Percentiles rank a stretch among this genome's conserved stretches.
Evolutionary conservation across 2,329 filamentous ascomycete genomes (phyloP).

Genomic region (Lithohypha guttulata): DNA sequence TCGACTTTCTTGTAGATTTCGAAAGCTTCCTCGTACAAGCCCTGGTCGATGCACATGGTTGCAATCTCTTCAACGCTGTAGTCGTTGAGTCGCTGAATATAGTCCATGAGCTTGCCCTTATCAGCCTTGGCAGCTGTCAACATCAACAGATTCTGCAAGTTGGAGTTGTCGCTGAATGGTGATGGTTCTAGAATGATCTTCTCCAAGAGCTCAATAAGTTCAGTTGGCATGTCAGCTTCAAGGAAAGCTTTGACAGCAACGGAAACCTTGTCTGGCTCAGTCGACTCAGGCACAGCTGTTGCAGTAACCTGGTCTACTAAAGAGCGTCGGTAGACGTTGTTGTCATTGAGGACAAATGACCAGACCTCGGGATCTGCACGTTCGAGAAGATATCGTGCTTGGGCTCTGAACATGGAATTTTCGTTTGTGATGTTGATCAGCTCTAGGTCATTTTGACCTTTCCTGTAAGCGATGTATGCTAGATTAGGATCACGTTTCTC

Average conservation of each 20-base stretch:
- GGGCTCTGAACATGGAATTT: constrained; percentile 99
- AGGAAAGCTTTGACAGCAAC: constrained; percentile 91
- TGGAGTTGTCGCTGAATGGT: constrained; percentile 94
- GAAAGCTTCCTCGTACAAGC: constrained; percentile 91
- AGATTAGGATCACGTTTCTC: constrained; percentile 97
- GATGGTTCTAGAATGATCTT: constrained; percentile 99
- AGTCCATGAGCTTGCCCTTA: constrained; percentile 87
- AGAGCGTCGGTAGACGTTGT: constrained; percentile 89
- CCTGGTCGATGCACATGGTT: constrained; percentile 83
- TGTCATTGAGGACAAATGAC: constrained; percentile 86
- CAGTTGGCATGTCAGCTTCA: constrained; percentile 76
- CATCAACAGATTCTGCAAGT: constrained; percentile 90
- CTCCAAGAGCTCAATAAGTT: constrained; percentile 94
- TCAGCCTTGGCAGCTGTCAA: constrained; percentile 95
- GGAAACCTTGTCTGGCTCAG: constrained; percentile 87
- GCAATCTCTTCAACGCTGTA: constrained; percentile 92
- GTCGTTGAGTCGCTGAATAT: constrained; percentile 80
- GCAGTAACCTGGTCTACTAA: constrained; percentile 94
- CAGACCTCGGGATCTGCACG: constrained; percentile 84
- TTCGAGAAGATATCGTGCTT: constrained; percentile 88
- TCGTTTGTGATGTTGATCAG: constrained; percentile 97
- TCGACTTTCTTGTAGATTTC: constrained; percentile 98
- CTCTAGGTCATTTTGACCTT: constrained; percentile 95
- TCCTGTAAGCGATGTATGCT: constrained; percentile 86
- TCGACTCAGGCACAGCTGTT: constrained; percentile 85